Evolutionary conservation across 2,329 filamentous ascomycete genomes (phyloP), one percentile per base, ranked within the genome.

Genomic region (Dactylellina drechsleri): DNA sequence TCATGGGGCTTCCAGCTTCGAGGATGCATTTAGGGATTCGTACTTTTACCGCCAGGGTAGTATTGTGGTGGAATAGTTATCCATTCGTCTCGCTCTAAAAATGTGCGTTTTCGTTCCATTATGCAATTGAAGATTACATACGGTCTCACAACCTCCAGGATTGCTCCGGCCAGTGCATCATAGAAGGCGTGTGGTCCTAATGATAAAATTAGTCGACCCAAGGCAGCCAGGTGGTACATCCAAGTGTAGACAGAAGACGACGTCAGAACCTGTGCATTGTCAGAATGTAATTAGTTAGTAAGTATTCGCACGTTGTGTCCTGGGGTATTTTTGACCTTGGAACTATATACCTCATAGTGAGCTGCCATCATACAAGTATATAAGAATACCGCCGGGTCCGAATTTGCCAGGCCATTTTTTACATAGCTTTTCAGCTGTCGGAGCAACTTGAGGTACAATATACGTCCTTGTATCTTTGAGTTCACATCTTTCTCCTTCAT

Each of bases 351-450:
- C 64, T 75, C 71, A 31, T 75, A 68, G 47, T 75, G 71, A 15
- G 71, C 64, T 26, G 71, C 71, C 71, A 75, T 75, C 71, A 75
- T 75, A 45, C 71, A 75, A 16, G 64, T 75, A 28, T 75, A 75
- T 16, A 75, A 58, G 60, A 75, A 75, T 49, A 75, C 71, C 13
- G 71, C 71, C 1, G 71, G 71, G 23, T 75, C 71, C 4, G 64
- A 75, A 12, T 75, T 75, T 4, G 71, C 71, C 47, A 75, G 16
- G 15, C 71, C 71, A 31, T 75, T 75, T 31, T 75, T 75, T 3
- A 75, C 64, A 36, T 75, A 64, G 18, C 58, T 61, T 36, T 75
- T 75, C 58, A 75, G 36, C 64, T 75, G 71, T 26, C 53, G 45
- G n/a, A 75, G 23, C 12, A 75, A 50, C 23, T 68, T 75, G 13